phyloP scores from a whole-genome alignment of 2,329 filamentous ascomycete species.

The Beauveria sp. region DNA sequence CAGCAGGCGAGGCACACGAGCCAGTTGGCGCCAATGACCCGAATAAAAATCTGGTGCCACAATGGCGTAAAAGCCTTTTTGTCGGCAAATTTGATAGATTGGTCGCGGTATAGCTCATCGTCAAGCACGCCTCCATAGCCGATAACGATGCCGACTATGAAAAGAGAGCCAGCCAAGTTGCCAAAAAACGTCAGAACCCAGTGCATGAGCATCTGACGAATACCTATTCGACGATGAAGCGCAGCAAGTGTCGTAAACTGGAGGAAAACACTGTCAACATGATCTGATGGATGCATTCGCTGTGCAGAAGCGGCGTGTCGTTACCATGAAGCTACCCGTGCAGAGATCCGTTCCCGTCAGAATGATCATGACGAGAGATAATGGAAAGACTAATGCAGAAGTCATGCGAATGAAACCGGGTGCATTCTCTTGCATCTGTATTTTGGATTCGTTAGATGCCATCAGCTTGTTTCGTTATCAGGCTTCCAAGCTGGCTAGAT shows the following conservation, averaged over 20 bases:
- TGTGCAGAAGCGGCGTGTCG: not conserved
- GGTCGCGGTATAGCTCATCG: slow-evolving; percentile 31
- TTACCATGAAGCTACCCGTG: slow-evolving; percentile 37
- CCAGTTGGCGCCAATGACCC: slow-evolving; percentile 47
- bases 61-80: slow-evolving; percentile 38
- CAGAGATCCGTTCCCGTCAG: slow-evolving; percentile 41
- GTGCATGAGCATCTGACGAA: slow-evolving; percentile 14
- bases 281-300: not conserved
- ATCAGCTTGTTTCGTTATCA: not conserved
- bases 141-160: slow-evolving; percentile 37
- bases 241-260: slow-evolving; percentile 16
- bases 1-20: slow-evolving; percentile 47
- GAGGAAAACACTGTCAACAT: not conserved
- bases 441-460: not conserved
- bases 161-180: slow-evolving; percentile 38
- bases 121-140: slow-evolving; percentile 41
- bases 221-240: slow-evolving; percentile 12
- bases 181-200: slow-evolving; percentile 39
- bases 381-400: slow-evolving; percentile 37
- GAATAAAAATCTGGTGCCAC: slow-evolving; percentile 44
- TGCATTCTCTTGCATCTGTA: slow-evolving; percentile 35
- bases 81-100: slow-evolving; percentile 36
- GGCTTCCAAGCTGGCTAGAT: too few species aligned
- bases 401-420: slow-evolving; percentile 38
- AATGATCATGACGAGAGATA: slow-evolving; percentile 42